Conservation (phyloP, 1,284 basidiomycete species). For the Ceratorhiza oryzae-sativae region DNA sequence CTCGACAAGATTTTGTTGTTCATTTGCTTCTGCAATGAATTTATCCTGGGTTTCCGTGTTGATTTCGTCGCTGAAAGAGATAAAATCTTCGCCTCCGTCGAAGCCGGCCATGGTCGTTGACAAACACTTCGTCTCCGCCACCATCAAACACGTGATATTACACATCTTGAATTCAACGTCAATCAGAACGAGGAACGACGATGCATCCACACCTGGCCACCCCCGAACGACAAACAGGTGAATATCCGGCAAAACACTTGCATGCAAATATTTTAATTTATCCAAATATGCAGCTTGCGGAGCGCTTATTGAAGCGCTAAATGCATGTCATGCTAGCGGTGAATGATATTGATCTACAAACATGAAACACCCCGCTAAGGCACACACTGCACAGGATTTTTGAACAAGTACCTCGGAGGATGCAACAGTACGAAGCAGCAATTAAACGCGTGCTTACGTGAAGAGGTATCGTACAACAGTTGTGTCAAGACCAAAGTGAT, state of each 20-base stretch:
- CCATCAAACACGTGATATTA: background rate
- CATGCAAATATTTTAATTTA: background rate
- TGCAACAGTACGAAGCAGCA: slow-evolving; percentile 77
- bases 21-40: background rate
- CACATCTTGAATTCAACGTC: background rate
- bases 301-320: slow-evolving; percentile 24
- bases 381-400: slow-evolving; percentile 35
- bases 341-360: slow-evolving; percentile 21
- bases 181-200: background rate
- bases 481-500: slow-evolving; percentile 12
- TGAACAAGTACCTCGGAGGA: slow-evolving; percentile 41
- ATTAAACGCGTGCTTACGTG: slow-evolving; percentile 74
- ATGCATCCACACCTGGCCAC: slow-evolving; percentile 30
- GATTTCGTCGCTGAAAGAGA: slow-evolving; percentile 59
- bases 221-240: slow-evolving; percentile 26
- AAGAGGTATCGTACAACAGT: slow-evolving; percentile 64
- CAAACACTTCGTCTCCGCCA: background rate
- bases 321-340: slow-evolving; percentile 34
- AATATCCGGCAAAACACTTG: background rate
- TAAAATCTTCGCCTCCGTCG: slow-evolving; percentile 60
- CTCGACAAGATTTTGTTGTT: slow-evolving; percentile 3
- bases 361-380: slow-evolving; percentile 38
- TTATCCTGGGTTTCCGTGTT: slow-evolving; percentile 43
- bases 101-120: slow-evolving; percentile 37
- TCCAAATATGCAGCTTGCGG: slow-evolving; percentile 19